These are phyloP conservation scores for Coelastrella sp. DNA, from an alignment of 139 green algal genomes.

Conservation along the genomic window DNA sequence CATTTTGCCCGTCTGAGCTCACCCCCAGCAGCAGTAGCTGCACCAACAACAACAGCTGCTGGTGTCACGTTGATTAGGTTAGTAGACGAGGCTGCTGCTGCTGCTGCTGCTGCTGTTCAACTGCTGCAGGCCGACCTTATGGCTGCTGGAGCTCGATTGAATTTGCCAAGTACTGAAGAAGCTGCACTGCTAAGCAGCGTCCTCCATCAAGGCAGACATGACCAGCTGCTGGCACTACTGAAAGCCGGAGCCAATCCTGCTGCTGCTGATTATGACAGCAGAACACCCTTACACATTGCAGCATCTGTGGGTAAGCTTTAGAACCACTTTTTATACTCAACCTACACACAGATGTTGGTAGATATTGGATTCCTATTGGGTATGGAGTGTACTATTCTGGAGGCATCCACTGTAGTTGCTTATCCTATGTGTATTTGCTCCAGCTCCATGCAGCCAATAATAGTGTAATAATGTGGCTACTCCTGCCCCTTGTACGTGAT, in stretches of 20 bases:
- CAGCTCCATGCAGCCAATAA: neutral
- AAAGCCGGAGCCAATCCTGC: conserved; percentile 56
- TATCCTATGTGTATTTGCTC: neutral
- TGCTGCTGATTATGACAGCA: conserved; percentile 71
- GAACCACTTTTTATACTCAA: neutral
- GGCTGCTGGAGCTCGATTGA: conserved; percentile 20
- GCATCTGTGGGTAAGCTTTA: conserved; percentile 46
- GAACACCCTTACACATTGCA: conserved; percentile 74
- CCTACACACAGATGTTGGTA: neutral
- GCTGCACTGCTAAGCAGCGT: conserved; percentile 40
- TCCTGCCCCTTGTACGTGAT: too few species aligned
- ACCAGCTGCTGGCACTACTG: conserved; percentile 53
- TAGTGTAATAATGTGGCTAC: too few species aligned
- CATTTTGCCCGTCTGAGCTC: too few species aligned
- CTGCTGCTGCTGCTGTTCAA: neutral
- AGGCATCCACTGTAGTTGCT: neutral
- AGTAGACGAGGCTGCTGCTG: neutral
- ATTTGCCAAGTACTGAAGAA: conserved; percentile 27
- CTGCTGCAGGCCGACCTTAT: neutral
- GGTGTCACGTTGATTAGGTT: too few species aligned
- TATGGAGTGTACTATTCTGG: too few species aligned
- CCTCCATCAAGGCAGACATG: conserved; percentile 25
- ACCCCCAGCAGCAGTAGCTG: too few species aligned
- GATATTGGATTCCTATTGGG: neutral
- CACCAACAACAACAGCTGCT: too few species aligned